These are phyloP conservation scores for Blepharisma stoltei DNA, from an alignment of 73 alveolate genomes.

Conservation along the genomic window DNA sequence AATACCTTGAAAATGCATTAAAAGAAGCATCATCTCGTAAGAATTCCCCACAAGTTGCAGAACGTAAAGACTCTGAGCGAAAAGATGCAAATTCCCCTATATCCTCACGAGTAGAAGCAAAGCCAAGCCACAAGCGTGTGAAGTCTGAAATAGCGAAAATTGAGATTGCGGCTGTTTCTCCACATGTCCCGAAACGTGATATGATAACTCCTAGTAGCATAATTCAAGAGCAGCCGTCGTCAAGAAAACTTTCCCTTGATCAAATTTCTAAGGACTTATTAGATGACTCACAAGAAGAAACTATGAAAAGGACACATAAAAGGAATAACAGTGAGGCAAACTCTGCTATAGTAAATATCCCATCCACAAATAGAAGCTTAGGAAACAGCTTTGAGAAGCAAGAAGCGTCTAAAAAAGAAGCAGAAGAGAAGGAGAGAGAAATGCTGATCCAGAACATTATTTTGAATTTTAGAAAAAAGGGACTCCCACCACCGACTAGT, in stretches of 20 bases:
- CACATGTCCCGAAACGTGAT: no score
- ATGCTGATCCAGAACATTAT: constrained; percentile 37
- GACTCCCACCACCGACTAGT: constrained; percentile 39
- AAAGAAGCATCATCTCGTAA: constrained; percentile 2
- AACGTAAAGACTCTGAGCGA: not conserved
- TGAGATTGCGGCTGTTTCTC: no score
- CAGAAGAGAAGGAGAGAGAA: constrained; percentile 38
- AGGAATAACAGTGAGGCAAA: not conserved
- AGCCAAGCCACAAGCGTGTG: no score
- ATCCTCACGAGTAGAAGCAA: no score
- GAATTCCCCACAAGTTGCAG: constrained; percentile 24
- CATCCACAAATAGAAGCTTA: not conserved
- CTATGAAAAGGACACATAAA: not conserved
- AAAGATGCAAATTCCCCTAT: no score
- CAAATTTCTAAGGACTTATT: no score
- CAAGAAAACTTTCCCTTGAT: no score
- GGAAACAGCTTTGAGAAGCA: not conserved
- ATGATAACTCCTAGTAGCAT: no score
- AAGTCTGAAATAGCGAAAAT: no score
- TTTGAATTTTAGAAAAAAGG: constrained; percentile 37
- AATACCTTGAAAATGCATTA: not conserved
- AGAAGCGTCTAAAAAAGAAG: constrained; percentile 33
- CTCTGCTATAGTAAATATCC: not conserved
- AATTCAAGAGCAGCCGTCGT: no score
- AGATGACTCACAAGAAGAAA: not conserved